These are phyloP conservation scores for Gryganskiella cystojenkinii DNA, from an alignment of 192 early-diverging fungal species.

Conservation along the genomic window DNA sequence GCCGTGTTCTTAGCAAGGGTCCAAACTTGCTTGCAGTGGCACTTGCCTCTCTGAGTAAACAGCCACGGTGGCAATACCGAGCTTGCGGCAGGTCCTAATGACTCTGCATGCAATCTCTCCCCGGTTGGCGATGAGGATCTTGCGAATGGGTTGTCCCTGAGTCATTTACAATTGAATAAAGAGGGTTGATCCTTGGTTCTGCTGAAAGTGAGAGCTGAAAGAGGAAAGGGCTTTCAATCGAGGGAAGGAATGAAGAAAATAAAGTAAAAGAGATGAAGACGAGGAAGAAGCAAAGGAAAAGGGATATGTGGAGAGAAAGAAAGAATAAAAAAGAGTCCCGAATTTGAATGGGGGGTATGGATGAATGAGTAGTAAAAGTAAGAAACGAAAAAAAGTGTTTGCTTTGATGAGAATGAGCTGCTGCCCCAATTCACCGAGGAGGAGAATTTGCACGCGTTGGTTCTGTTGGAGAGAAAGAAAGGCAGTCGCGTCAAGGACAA, in stretches of 20 bases:
- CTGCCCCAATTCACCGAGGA: no score
- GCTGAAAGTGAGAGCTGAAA: not conserved
- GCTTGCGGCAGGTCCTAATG: constrained; percentile 72
- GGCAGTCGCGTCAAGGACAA: no score
- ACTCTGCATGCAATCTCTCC: constrained; percentile 85
- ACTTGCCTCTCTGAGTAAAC: constrained; percentile 70
- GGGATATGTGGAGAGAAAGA: not conserved
- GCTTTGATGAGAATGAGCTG: no score
- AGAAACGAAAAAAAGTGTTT: no score
- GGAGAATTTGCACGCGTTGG: no score
- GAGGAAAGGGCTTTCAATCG: not conserved
- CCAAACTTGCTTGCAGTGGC: not conserved
- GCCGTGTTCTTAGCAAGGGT: no score
- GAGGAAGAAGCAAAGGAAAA: not conserved
- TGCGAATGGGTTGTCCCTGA: constrained; percentile 52
- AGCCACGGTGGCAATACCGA: constrained; percentile 72
- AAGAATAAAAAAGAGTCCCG: not conserved
- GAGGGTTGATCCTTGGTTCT: not conserved
- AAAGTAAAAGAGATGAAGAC: not conserved
- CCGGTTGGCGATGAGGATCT: constrained; percentile 77
- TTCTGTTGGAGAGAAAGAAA: no score
- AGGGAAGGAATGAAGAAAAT: not conserved
- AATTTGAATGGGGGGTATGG: constrained; percentile 7
- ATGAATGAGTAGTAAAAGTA: no score
- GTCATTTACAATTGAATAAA: no score